A percentile compares a stretch with the other conserved stretches of the same genome.
Evolutionary conservation across 148 eudicot species (phyloP).

Genomic region (Camellia granthamiana): DNA sequence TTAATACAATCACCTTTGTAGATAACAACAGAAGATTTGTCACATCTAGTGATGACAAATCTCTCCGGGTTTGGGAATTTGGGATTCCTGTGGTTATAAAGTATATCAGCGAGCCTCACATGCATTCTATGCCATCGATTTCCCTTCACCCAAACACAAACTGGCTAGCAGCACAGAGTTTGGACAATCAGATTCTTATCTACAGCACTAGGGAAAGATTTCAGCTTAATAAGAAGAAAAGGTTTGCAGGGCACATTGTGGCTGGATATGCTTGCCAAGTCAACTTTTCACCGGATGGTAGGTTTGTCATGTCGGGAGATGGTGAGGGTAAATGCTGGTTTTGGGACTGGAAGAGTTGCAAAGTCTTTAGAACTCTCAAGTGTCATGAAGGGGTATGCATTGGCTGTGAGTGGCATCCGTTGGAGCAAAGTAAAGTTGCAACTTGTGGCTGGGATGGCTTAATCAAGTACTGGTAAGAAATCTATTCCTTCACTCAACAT

Average conservation of each 20-base stretch:
- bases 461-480: conserved; percentile 82
- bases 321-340: conserved; percentile 98
- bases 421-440: conserved; percentile 95
- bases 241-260: conserved; percentile 87
- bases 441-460: conserved; percentile 99
- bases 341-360: conserved; percentile 99
- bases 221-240: conserved; percentile 94
- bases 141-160: conserved; percentile 80
- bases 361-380: conserved; percentile 76
- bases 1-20: conserved; percentile 92
- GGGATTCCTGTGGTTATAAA: conserved; percentile 96
- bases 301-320: conserved; percentile 96
- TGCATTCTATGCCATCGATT: conserved; percentile 98
- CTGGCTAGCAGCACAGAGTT: conserved; percentile 95
- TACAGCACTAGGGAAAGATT: conserved; percentile 88
- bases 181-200: conserved; percentile 95
- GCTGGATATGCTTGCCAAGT: conserved; percentile 99
- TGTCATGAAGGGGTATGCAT: conserved; percentile 94
- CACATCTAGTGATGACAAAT: conserved; percentile 94
- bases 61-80: conserved; percentile 93
- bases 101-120: conserved; percentile 97
- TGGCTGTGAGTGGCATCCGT: conserved; percentile 93
- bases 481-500: not conserved
- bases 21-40: conserved; percentile 94
- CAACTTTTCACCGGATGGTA: conserved; percentile 96